A percentile compares a stretch with the other conserved stretches of the same genome.
Evolutionary conservation across 805 yeast species (phyloP).

Genomic region (Saturnispora dispora): DNA sequence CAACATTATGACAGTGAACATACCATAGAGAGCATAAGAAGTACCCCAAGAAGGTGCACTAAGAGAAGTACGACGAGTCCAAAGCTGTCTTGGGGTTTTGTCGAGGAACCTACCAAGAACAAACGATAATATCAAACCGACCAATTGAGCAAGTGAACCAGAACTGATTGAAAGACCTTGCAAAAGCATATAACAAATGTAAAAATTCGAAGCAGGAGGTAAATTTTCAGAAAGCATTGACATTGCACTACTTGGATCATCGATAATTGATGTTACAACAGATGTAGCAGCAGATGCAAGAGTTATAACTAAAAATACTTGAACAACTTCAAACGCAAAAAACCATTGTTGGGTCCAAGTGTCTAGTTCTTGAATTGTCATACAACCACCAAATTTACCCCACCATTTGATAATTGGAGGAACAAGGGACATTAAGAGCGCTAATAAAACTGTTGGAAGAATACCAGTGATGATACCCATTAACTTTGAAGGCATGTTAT

Average conservation of each 20-base stretch:
- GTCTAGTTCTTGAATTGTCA: slow-evolving; percentile 67
- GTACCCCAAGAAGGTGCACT: slow-evolving; percentile 74
- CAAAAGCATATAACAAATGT: slow-evolving; percentile 70
- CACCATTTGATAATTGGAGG: slow-evolving; percentile 74
- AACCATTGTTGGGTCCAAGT: slow-evolving; percentile 80
- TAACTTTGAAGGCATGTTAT: slow-evolving; percentile 58
- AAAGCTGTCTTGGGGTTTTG: slow-evolving; percentile 84
- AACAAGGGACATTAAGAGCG: slow-evolving; percentile 75
- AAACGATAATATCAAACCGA: slow-evolving; percentile 61
- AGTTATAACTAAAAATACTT: slow-evolving; percentile 80
- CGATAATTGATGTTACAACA: slow-evolving; percentile 58
- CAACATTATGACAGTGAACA: slow-evolving; percentile 63
- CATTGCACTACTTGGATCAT: slow-evolving; percentile 66
- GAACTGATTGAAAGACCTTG: slow-evolving; percentile 75
- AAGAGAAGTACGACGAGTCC: slow-evolving; percentile 64
- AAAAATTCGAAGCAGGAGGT: slow-evolving; percentile 88
- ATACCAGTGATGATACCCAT: slow-evolving; percentile 83
- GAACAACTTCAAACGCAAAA: slow-evolving; percentile 84
- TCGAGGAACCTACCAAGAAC: slow-evolving; percentile 65
- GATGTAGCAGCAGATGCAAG: slow-evolving; percentile 78
- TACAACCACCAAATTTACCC: slow-evolving; percentile 67
- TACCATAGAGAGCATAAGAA: slow-evolving; percentile 67
- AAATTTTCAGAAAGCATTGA: slow-evolving; percentile 60
- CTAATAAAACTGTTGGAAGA: slow-evolving; percentile 73
- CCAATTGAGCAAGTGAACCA: slow-evolving; percentile 69